A percentile compares a stretch with the other conserved stretches of the same genome.
These are phyloP conservation scores for Nothomitra cinnamomea DNA, from an alignment of 2,329 filamentous ascomycete species.

Conservation along the genomic window DNA sequence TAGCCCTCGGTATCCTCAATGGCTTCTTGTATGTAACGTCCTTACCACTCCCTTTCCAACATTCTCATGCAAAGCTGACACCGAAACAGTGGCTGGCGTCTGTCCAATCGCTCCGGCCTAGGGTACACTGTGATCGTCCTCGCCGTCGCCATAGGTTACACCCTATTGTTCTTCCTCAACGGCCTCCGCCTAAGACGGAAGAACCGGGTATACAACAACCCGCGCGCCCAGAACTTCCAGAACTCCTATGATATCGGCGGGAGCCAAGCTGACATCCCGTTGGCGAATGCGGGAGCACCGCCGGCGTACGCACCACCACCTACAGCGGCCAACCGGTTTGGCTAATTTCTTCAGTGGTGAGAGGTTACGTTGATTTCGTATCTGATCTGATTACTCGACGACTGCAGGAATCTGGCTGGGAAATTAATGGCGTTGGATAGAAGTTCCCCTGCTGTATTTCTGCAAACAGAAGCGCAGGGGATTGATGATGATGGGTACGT, in stretches of 20 bases:
- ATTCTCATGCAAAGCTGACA: too few species aligned
- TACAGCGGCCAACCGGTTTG: neutral
- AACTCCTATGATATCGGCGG: neutral
- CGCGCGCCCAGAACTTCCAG: neutral
- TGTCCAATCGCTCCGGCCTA: neutral
- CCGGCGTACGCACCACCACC: neutral
- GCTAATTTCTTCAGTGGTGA: too few species aligned
- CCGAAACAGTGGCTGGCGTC: neutral
- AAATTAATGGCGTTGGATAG: too few species aligned
- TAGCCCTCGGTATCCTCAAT: conserved; percentile 43
- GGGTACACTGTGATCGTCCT: neutral
- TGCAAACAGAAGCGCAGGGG: too few species aligned
- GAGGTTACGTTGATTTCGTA: too few species aligned
- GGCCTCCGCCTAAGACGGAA: neutral
- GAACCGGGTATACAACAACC: neutral
- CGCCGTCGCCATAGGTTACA: neutral
- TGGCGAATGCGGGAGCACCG: neutral
- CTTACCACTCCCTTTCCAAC: conserved; percentile 17
- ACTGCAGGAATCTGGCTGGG: too few species aligned
- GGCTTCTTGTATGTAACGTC: conserved; percentile 30
- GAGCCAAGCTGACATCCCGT: neutral
- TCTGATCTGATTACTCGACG: too few species aligned
- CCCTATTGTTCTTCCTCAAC: neutral
- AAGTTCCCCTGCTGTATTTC: too few species aligned
- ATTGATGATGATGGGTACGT: too few species aligned